Evolutionary conservation across 2,329 filamentous ascomycete species (phyloP), one percentile per base, ranked within the genome.

Genomic region (Endothia cerciana): DNA sequence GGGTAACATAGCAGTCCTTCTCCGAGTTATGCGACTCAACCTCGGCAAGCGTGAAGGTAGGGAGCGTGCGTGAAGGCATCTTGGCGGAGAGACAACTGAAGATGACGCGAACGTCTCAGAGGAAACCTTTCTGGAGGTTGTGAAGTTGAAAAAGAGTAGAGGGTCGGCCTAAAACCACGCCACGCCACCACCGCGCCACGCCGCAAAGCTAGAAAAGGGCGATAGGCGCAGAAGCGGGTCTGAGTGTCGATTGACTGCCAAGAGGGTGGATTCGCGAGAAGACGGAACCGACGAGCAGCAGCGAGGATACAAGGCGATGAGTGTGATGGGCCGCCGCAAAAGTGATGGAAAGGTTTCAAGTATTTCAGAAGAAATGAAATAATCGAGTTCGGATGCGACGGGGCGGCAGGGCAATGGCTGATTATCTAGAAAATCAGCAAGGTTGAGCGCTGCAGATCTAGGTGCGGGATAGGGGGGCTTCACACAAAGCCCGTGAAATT

Each of bases 1-100:
- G 84, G 3, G 92, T 95, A 72, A 99, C 94, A 83, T 94, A 99
- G 83, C 94, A 98, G 59, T 93, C 97, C 75, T 93, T 87, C 60
- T 82, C 81, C 57, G 87, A 89, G 77, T 91, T 94, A 79, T 97
- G 93, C 72, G 88, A 82, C 77, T 90, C 88, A 74, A 99, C 89
- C 76, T 99, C 92, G 71, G 90, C 87, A 72, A 85, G 85, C 60
- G 92, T 90, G 74, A 98, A 90, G 36, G 90, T 94, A 65, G 94
- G 94, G 60, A 98, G 87, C 59, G 88, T 93, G 76, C 87, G 87
- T 73, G 88, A 88, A 71, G 93, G 91, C 92, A 97, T 97, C 45
- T 70, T 71, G 65, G 60, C 63, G 59, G 63, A 64, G 57, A 63
- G 57, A 25, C 28, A 30, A 30, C 40, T 36, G 40, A 25, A 22